A percentile compares a stretch with the other conserved stretches of the same genome.
phyloP scores from a whole-genome alignment of 2,329 filamentous ascomycete genomes.

The Pyricularia grisea region DNA sequence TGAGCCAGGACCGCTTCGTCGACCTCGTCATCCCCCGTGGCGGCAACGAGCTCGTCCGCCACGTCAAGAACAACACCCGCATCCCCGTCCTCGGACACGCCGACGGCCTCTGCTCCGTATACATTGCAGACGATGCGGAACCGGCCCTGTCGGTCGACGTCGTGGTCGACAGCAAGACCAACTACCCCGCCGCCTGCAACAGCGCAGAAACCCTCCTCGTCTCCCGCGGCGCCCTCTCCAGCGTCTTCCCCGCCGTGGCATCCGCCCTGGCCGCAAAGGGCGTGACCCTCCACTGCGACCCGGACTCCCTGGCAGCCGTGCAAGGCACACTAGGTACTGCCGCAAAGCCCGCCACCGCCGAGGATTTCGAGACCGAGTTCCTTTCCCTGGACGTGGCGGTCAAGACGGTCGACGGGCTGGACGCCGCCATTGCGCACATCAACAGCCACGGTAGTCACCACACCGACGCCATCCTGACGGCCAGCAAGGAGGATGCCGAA shows the following conservation, averaged over 20 bases:
- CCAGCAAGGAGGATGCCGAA: slow-evolving; percentile 57
- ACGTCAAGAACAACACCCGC: slow-evolving; percentile 82
- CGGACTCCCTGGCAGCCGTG: slow-evolving; percentile 55
- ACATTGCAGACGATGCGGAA: slow-evolving; percentile 73
- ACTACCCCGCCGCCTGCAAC: slow-evolving; percentile 94
- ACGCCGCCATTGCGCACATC: slow-evolving; percentile 77
- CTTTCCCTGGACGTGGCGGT: slow-evolving; percentile 76
- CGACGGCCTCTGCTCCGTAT: slow-evolving; percentile 84
- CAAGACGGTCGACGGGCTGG: slow-evolving; percentile 61
- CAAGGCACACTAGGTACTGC: slow-evolving; percentile 29
- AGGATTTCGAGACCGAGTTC: slow-evolving; percentile 84
- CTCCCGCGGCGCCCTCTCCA: slow-evolving; percentile 58
- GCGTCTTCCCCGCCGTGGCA: slow-evolving; percentile 63
- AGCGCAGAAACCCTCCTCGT: slow-evolving; percentile 86
- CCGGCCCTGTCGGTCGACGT: slow-evolving; percentile 62
- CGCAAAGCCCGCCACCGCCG: slow-evolving; percentile 39
- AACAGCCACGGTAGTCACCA: slow-evolving; percentile 88
- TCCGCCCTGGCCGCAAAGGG: slow-evolving; percentile 64
- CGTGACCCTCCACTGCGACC: slow-evolving; percentile 76
- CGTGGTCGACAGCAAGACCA: slow-evolving; percentile 84
- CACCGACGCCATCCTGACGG: slow-evolving; percentile 83
- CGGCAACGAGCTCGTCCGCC: slow-evolving; percentile 80
- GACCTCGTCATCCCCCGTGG: slow-evolving; percentile 93
- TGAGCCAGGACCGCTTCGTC: slow-evolving; percentile 77
- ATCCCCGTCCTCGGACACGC: slow-evolving; percentile 96